Base-by-base conservation (phyloP, 1,139 yeast species). In the Chernovozyma sophiae-reginae region DNA sequence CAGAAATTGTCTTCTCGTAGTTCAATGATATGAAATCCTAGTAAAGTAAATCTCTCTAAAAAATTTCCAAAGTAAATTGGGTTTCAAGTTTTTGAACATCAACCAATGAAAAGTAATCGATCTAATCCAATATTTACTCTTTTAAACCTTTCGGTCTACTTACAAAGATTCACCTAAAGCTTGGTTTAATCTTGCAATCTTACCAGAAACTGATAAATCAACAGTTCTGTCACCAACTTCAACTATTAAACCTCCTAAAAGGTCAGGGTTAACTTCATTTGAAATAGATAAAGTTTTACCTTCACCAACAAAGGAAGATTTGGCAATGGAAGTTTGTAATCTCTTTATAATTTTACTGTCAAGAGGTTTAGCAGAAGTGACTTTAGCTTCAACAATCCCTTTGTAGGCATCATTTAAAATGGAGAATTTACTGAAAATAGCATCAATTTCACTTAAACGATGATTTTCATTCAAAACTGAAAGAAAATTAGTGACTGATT, bases 161-260 rank as follows among this genome's bases (percentile, higher is more conserved):
- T 80, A 86, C 65, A 87, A 76, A 51, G 95, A 74, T 70, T 89
- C 96, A 55, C 77, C 74, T 63, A 92, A 81, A 55, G 86, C 79
- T 68, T 85, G 80, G 83, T 94, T 92, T 70, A 90, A 82, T 71
- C 79, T 86, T 62, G 85, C 74, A 60, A 92, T 81, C 77, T 83
- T 89, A 58, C 86, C 68, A 44, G 92, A 74, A 53, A 92, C 80
- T 43, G 95, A 84, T 64, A 92, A 78, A 67, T 92, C 99, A 53
- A 89, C 96, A 46, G 97, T 90, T 67, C 84, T 86, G 74, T 92
- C 98, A 60, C 94, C 97, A 55, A 92, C 90, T 68, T 90, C 96
- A 44, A 92, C 96, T 52, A 94, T 72, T 63, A 92, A 79, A 56
- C 98, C 99, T 58, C 99, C 98, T 61, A 86, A 77, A 58, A 92